These are phyloP conservation scores for Hyphodiscus sp. DNA, from an alignment of 2,329 filamentous ascomycete species.

Conservation along the genomic window DNA sequence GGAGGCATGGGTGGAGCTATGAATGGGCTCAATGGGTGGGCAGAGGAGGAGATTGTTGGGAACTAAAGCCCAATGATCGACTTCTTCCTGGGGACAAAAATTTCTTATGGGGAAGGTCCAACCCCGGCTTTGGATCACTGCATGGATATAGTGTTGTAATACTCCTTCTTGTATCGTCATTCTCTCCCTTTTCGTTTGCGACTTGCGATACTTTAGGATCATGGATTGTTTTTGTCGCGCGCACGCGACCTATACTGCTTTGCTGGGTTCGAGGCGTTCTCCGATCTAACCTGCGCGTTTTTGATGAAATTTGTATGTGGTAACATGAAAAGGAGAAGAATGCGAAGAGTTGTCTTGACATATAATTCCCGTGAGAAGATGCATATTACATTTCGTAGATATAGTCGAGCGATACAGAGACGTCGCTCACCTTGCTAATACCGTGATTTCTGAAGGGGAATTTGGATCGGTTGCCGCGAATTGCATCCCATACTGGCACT, in stretches of 20 bases:
- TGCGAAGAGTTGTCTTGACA: neutral
- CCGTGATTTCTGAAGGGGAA: too few species aligned
- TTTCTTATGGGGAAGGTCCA: neutral
- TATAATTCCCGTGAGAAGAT: too few species aligned
- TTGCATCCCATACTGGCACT: too few species aligned
- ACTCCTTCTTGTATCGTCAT: slow-evolving; percentile 13
- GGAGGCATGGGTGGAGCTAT: slow-evolving; percentile 47
- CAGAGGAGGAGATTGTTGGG: slow-evolving; percentile 44
- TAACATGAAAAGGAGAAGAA: neutral
- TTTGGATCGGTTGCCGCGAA: too few species aligned
- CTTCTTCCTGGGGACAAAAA: neutral
- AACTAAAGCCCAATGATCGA: slow-evolving; percentile 20
- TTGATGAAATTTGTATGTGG: neutral
- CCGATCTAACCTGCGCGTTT: neutral
- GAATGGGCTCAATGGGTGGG: slow-evolving; percentile 57
- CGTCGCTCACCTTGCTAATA: too few species aligned
- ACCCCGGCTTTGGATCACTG: slow-evolving; percentile 6
- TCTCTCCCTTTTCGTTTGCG: slow-evolving; percentile 11
- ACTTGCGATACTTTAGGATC: neutral
- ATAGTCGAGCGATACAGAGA: too few species aligned
- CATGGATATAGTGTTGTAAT: slow-evolving; percentile 26
- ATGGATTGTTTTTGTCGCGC: neutral
- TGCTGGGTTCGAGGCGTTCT: neutral
- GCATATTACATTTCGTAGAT: too few species aligned
- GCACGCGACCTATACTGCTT: neutral